Evolutionary conservation across 2,329 filamentous ascomycete genomes (phyloP), one percentile per base, ranked within the genome.

Genomic region (Apiospora marii): DNA sequence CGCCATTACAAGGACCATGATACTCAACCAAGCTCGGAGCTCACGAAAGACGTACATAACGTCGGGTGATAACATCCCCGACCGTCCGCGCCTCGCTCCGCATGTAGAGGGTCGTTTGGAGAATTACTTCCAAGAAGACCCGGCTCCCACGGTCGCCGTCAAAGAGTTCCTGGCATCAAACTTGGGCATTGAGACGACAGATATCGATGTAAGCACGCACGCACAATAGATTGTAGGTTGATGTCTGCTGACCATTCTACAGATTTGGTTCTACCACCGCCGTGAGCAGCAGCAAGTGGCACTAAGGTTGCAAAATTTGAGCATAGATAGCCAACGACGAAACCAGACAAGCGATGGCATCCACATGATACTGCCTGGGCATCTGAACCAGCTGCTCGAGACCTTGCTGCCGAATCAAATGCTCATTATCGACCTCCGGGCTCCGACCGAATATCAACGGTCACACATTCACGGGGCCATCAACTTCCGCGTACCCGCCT

Each of bases 161-260:
- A 85, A 85, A 48, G 87, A 87, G 53, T 87, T 88, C 76, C 81
- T 89, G 58, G 87, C 88, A 13, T 89, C 88, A 0, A 89, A 86
- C 53, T 79, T 89, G 2, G 86, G 86, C 19, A 85, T 88, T 34
- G 87, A 89, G 71, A 83, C 84, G 3, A 80, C 82, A 68, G 86
- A 89, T 74, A 83, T 90, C 41, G 84, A 88, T 72, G 83, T 87
- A 71, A 79, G 82, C 46, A 79, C 13, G 27, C 27, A 46, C 27
- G 7, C n/a, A 48, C 2, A 4, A 67, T 44, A 7, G n/a, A 67
- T 12, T 58, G 67, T 19, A 64, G n/a, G 10, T 12, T 24, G 19
- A 22, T 22, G 14, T 30, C n/a, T 6, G 30, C 67, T 68, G 13
- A 68, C 24, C 19, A 22, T 8, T 13, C 1, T 44, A 30, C 68